phyloP scores from a whole-genome alignment of 148 eudicot genomes.

The Drosera capensis region DNA sequence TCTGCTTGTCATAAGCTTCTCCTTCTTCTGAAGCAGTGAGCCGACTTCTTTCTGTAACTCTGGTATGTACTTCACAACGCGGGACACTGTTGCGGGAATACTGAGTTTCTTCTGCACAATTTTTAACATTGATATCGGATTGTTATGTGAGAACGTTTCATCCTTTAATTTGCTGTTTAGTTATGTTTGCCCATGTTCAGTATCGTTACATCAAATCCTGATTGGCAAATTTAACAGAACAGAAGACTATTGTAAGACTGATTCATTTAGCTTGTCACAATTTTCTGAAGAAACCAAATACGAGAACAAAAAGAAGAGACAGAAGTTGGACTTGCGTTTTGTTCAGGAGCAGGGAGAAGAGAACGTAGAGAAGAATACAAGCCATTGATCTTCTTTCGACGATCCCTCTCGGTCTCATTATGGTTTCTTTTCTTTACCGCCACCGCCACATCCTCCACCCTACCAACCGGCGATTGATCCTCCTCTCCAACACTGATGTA shows the following conservation, averaged over 20 bases:
- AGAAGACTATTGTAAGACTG: too few species aligned
- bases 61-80: conserved; percentile 64
- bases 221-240: neutral
- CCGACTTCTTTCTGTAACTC: conserved; percentile 62
- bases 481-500: neutral
- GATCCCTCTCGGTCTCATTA: conserved; percentile 59
- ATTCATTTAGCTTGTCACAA: too few species aligned
- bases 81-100: conserved; percentile 50
- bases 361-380: conserved; percentile 39
- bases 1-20: conserved; percentile 16
- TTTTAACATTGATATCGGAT: neutral
- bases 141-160: neutral
- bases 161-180: too few species aligned
- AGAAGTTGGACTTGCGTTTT: conserved; percentile 13
- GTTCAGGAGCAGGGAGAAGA: conserved; percentile 30
- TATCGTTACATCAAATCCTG: too few species aligned
- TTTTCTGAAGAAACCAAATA: neutral
- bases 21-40: conserved; percentile 24
- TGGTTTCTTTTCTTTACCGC: conserved; percentile 38
- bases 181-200: too few species aligned
- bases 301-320: neutral
- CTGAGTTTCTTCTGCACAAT: conserved; percentile 56
- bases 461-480: neutral
- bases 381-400: conserved; percentile 42
- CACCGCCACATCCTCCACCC: neutral